Base-by-base conservation (phyloP, 164 flowering plant species). In the Aristolochia fimbriata region DNA sequence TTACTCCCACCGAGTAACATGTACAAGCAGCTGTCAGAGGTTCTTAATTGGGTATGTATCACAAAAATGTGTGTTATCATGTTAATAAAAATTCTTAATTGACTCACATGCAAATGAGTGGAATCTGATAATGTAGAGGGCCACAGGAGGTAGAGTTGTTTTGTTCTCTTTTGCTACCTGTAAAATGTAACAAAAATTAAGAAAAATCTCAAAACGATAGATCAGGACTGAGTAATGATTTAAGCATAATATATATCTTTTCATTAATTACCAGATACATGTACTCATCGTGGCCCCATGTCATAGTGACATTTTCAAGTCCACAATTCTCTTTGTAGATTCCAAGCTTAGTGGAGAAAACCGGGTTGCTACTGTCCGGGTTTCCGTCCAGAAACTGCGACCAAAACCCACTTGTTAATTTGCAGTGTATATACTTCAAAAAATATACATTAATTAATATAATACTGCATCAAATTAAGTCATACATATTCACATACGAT, bases 261-360 rank as follows among this genome's bases (percentile, higher is more conserved):
- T n/a, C n/a, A n/a, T n/a, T n/a, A n/a, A n/a, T 1, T 82, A 86
- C 94, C 88, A 81, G 63, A 64, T 84, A 84, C 94, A 86, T 86
- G 71, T 86, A 86, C 59, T 81, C 86, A n/a, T 86, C 88, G 15
- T 87, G 94, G 27, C 94, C 91, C 85, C 86, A 84, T 0, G 90
- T 74, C 81, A 87, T 87, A 57, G 71, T 62, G 7, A 84, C 87
- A 22, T 84, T 81, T 22, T 77, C 66, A 8, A 87, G 80, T 17
- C 94, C 91, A 60, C 94, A 87, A 22, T 76, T 75, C 66, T 76
- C 80, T 0, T 64, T 43, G 76, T 87, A 87, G 41, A 81, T 67
- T 10, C 88, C 85, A 16, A 77, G 60, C 62, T 81, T 84, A 0
- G 87, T 81, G 63, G 68, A 71, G 78, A 54, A 87, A 17, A 61